Percentiles rank a stretch among this genome's conserved stretches.
Evolutionary conservation across 2,329 filamentous ascomycete species (phyloP).

Genomic region (Sarocladium brachiariae): DNA sequence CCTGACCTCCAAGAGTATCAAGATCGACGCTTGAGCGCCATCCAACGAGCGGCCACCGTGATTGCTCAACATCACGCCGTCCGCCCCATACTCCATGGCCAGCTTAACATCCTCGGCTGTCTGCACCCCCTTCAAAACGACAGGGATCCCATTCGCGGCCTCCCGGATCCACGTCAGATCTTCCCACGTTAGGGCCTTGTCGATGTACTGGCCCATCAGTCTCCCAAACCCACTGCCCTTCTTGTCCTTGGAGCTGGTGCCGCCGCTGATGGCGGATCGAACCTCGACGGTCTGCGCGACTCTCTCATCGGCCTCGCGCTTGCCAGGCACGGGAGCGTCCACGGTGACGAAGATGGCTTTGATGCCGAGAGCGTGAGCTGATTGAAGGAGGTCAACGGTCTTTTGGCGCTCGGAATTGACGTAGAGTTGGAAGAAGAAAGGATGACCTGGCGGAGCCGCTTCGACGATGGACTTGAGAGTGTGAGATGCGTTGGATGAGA

Average conservation of each 20-base stretch:
- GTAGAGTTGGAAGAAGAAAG: slow-evolving; percentile 50
- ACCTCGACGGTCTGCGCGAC: slow-evolving; percentile 37
- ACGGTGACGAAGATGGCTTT: slow-evolving; percentile 44
- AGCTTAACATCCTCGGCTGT: slow-evolving; percentile 46
- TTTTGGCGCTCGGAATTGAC: slow-evolving; percentile 44
- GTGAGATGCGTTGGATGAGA: slow-evolving; percentile 46
- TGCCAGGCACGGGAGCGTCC: slow-evolving; percentile 47
- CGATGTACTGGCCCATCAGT: slow-evolving; percentile 44
- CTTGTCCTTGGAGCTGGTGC: slow-evolving; percentile 38
- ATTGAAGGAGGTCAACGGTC: slow-evolving; percentile 37
- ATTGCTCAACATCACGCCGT: slow-evolving; percentile 51
- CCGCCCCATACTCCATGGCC: slow-evolving; percentile 40
- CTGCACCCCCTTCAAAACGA: slow-evolving; percentile 53
- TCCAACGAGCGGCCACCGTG: slow-evolving; percentile 52
- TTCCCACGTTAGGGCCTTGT: slow-evolving; percentile 43
- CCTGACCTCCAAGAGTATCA: slow-evolving; percentile 46
- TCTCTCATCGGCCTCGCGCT: slow-evolving; percentile 51
- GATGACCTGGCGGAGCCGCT: slow-evolving; percentile 26
- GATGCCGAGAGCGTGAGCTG: slow-evolving; percentile 39
- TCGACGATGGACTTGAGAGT: slow-evolving; percentile 35
- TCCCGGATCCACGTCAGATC: slow-evolving; percentile 46
- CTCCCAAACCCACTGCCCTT: slow-evolving; percentile 46
- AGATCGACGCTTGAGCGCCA: slow-evolving; percentile 38
- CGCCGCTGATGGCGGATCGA: slow-evolving; percentile 30
- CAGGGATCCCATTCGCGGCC: slow-evolving; percentile 35